Conservation (phyloP, 371 early-diverging fungal species). For the Mucor velutinosus region DNA sequence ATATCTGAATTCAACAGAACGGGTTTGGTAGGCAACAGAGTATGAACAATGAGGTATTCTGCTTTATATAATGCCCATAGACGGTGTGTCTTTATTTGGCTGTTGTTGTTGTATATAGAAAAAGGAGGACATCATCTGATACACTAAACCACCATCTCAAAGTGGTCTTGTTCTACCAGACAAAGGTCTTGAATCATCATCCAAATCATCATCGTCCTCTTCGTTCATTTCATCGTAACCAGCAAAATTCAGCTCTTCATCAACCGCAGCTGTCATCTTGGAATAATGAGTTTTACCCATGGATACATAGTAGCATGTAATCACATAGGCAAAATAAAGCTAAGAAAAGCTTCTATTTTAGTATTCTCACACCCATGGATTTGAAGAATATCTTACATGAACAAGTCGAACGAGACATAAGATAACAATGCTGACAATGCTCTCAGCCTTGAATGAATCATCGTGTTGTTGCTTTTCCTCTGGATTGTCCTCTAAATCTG, state of each 20-base stretch:
- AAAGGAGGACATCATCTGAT: neutral
- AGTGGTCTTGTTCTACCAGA: constrained; percentile 6
- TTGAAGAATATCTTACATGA: constrained; percentile 30
- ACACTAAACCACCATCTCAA: neutral
- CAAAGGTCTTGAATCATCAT: constrained; percentile 7
- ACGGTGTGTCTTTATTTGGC: neutral
- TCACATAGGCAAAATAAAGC: constrained; percentile 47
- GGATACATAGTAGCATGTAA: constrained; percentile 37
- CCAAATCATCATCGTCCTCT: constrained; percentile 11
- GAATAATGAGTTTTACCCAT: constrained; percentile 36
- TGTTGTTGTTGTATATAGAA: neutral
- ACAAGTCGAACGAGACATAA: constrained; percentile 33
- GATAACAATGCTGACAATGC: constrained; percentile 45
- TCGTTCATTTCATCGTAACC: constrained; percentile 23
- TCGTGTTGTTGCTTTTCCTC: constrained; percentile 30
- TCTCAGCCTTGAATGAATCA: constrained; percentile 31
- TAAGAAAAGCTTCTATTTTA: constrained; percentile 9
- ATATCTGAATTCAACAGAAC: neutral
- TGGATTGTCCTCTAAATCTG: constrained; percentile 35
- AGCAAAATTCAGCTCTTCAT: constrained; percentile 26
- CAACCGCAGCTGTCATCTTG: constrained; percentile 26
- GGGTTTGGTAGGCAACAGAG: neutral
- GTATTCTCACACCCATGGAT: neutral
- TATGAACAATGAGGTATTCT: neutral
- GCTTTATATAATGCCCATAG: neutral